Base-by-base conservation (phyloP, 73 alveolate genomes). In the Paramecium biaurelia region DNA sequence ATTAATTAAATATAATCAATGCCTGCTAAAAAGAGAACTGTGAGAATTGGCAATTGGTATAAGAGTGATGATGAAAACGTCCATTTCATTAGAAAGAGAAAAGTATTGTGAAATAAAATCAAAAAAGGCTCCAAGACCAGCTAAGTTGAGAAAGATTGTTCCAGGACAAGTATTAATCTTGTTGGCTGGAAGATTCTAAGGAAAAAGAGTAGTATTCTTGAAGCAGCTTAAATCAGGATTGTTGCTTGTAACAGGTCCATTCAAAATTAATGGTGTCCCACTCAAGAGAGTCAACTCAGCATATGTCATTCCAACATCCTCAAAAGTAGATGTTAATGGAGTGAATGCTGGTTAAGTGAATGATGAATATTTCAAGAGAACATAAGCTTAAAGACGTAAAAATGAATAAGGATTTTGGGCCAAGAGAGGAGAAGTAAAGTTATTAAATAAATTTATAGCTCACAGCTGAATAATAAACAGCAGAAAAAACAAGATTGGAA, bases 211-310 rank as follows among this genome's bases (percentile, higher is more conserved):
- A 67, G 99, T 97, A 34, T 97, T 92, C 98, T 93, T 97, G 92
- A 97, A 97, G 96, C 97, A 95, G 89, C 96, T 97, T 76, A 92
- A 96, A 86, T 92, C 97, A 32, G 99, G 99, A 45, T 93, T 95
- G 85, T 88, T 97, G 87, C 97, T 97, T 74, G 99, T 97, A 47
- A 97, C 99, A 45, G 99, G 99, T 34, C 99, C 99, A 34, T 95
- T 95, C 98, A 97, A 95, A 93, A 92, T 95, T 58, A 97, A 97
- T 95, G 99, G 99, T 47, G 99, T 97, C 89, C 98, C 99, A 38
- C 95, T 97, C 92, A 96, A 93, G 95, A 95, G 99, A 97, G 97
- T 97, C 57, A 95, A 95, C 92, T 94, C 95, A 74, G 97, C 97
- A 86, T 94, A 94, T 94, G 96, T 97, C 74, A 32, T 97, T 67